phyloP scores from a whole-genome alignment of 495 filamentous ascomycete genomes.

The Neurospora sp. region DNA sequence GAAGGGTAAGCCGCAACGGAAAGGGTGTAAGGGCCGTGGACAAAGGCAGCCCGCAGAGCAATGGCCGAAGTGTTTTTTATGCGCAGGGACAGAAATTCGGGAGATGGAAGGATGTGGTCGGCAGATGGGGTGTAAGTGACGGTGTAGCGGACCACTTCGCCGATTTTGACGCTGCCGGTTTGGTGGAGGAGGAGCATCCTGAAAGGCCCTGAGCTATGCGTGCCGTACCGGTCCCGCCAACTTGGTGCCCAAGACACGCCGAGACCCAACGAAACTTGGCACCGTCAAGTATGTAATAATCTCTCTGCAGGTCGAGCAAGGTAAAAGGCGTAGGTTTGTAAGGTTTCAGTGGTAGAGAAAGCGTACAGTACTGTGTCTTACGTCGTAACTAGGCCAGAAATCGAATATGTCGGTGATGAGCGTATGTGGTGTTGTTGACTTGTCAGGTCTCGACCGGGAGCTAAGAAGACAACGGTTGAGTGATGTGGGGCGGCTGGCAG shows the following conservation, averaged over 20 bases:
- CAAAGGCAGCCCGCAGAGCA: constrained; percentile 83
- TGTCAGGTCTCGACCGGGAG: not conserved
- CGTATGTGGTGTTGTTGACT: not conserved
- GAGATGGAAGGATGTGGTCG: constrained; percentile 80
- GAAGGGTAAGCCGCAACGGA: constrained; percentile 76
- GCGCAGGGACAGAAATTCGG: constrained; percentile 65
- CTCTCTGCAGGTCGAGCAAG: not conserved
- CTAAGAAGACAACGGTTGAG: not conserved
- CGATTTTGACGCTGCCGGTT: constrained; percentile 79
- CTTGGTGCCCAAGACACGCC: not conserved
- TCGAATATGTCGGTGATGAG: not conserved
- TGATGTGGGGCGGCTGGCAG: not conserved
- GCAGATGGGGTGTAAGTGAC: constrained; percentile 83
- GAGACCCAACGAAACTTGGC: not conserved
- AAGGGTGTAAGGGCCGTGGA: constrained; percentile 90
- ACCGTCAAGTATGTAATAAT: not conserved
- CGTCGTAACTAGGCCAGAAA: not conserved
- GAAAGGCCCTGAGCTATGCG: not conserved
- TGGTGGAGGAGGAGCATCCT: constrained; percentile 87
- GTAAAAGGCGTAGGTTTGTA: not conserved
- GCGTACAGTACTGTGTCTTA: not conserved
- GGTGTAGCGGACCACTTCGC: constrained; percentile 85
- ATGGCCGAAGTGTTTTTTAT: constrained; percentile 89
- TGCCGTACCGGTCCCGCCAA: not conserved
- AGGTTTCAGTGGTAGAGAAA: not conserved